A percentile compares a stretch with the other conserved stretches of the same genome.
These are phyloP conservation scores for Scheffersomyces ergatensis DNA, from an alignment of 805 yeast genomes.

Conservation along the genomic window DNA sequence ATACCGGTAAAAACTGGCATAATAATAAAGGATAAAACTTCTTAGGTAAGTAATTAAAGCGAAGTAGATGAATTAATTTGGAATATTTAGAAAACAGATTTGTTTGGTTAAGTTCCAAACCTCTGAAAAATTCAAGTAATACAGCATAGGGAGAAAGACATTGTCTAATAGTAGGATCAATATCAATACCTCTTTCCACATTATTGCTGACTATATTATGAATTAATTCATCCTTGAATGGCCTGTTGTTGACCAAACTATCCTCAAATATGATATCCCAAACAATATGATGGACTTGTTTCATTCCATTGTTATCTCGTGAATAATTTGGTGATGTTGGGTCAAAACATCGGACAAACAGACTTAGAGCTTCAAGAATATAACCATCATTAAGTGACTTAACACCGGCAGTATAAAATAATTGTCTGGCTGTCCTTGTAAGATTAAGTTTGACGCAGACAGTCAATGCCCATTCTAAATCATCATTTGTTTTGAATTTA, in stretches of 20 bases:
- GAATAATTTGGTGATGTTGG: conserved; percentile 11
- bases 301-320: conserved; percentile 32
- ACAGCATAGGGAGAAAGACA: conserved; percentile 72
- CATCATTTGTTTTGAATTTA: conserved; percentile 66
- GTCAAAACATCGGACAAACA: conserved; percentile 65
- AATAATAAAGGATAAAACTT: conserved; percentile 49
- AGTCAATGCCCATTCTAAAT: conserved; percentile 74
- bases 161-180: conserved; percentile 62
- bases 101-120: conserved; percentile 12
- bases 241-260: conserved; percentile 48
- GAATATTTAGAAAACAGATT: conserved; percentile 37
- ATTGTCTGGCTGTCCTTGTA: conserved; percentile 52
- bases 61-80: conserved; percentile 47
- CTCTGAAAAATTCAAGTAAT: conserved; percentile 47
- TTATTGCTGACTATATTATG: conserved; percentile 43
- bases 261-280: conserved; percentile 66
- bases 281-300: conserved; percentile 45
- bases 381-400: conserved; percentile 53
- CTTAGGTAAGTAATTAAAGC: conserved; percentile 43
- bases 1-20: conserved; percentile 47
- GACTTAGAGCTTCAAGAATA: conserved; percentile 59
- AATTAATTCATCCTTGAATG: conserved; percentile 56
- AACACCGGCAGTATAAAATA: conserved; percentile 50
- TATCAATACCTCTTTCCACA: conserved; percentile 29
- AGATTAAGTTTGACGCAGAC: conserved; percentile 67